Conservation (phyloP, 208 protist genomes). For the Jaenimonas drosophilae region DNA sequence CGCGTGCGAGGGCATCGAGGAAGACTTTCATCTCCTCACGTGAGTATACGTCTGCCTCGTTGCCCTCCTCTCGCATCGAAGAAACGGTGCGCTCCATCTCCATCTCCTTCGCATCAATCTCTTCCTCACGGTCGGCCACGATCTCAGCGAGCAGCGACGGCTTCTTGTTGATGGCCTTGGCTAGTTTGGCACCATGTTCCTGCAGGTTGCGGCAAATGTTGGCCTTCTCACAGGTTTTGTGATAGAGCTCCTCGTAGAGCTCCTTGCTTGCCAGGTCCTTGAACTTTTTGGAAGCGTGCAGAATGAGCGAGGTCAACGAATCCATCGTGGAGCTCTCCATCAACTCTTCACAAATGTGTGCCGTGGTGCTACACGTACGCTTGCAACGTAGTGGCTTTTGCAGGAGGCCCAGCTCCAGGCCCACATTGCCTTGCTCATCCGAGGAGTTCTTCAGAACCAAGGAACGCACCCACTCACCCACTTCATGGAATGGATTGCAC, state of each 20-base stretch:
- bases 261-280: background rate
- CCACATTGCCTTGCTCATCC: no score
- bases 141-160: background rate
- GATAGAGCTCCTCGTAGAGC: background rate
- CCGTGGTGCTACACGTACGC: conserved; percentile 17
- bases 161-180: background rate
- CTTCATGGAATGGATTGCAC: conserved; percentile 53
- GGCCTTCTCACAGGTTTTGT: background rate
- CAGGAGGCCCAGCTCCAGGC: no score
- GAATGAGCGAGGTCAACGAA: conserved; percentile 4
- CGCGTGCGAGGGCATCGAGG: background rate
- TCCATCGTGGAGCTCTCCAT: conserved; percentile 18
- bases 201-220: conserved; percentile 2
- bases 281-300: background rate
- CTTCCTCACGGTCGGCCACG: background rate
- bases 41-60: background rate
- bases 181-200: conserved; percentile 5
- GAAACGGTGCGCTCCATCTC: background rate
- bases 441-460: conserved; percentile 12
- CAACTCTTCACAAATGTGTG: conserved; percentile 16
- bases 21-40: background rate
- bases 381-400: no score
- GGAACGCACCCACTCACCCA: conserved; percentile 66
- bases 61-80: background rate
- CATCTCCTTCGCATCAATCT: background rate